Conservation (phyloP, 192 early-diverging fungal genomes). For the Diversispora eburnea region DNA sequence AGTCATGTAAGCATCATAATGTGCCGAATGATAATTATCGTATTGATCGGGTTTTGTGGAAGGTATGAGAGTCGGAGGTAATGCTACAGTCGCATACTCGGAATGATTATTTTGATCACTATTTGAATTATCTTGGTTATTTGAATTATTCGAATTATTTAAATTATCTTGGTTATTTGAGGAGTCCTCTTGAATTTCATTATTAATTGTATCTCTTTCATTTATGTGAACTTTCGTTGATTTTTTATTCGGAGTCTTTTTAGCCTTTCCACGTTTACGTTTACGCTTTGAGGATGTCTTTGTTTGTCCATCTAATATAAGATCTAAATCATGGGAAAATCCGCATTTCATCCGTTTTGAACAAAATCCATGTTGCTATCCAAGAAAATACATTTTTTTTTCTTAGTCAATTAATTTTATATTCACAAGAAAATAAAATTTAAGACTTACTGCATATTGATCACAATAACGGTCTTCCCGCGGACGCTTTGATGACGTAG, state of each 20-base stretch:
- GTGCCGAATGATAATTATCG: slow-evolving; percentile 80
- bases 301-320: slow-evolving; percentile 76
- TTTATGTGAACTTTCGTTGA: background rate
- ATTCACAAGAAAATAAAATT: background rate
- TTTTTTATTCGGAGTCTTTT: slow-evolving; percentile 29
- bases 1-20: slow-evolving; percentile 97
- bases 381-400: background rate
- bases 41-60: slow-evolving; percentile 25
- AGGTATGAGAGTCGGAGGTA: background rate
- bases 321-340: slow-evolving; percentile 79
- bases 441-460: slow-evolving; percentile 74
- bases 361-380: slow-evolving; percentile 78
- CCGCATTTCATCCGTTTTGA: slow-evolving; percentile 60
- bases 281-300: slow-evolving; percentile 44
- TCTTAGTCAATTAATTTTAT: no score
- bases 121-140: background rate
- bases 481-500: background rate
- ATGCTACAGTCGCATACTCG: slow-evolving; percentile 11
- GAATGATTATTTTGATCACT: slow-evolving; percentile 12
- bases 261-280: slow-evolving; percentile 28
- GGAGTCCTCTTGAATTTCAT: background rate
- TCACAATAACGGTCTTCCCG: slow-evolving; percentile 61
- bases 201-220: background rate
- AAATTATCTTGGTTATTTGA: background rate
- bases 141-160: slow-evolving; percentile 13